A percentile compares a stretch with the other conserved stretches of the same genome.
phyloP scores from a whole-genome alignment of 495 filamentous ascomycete genomes.

The Aspergillus nidulans region DNA sequence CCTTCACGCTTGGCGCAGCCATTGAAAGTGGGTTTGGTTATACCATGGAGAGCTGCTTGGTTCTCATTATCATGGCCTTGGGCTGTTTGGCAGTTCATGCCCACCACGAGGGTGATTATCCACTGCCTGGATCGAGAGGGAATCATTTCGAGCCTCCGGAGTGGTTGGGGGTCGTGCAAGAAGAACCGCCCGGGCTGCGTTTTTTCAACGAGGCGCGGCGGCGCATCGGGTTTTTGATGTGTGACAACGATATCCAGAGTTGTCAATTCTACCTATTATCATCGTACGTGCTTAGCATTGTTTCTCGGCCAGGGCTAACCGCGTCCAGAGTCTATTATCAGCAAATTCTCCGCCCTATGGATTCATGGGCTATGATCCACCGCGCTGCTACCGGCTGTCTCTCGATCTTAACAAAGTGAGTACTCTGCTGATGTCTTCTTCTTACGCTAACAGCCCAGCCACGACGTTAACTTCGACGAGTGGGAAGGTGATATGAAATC shows the following conservation, averaged over 20 bases:
- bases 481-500: slow-evolving; percentile 52
- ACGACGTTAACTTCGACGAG: slow-evolving; percentile 41
- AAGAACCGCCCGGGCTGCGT: slow-evolving; percentile 38
- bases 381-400: slow-evolving; percentile 45
- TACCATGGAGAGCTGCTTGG: slow-evolving; percentile 42
- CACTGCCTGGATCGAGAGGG: slow-evolving; percentile 32
- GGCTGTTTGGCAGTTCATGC: slow-evolving; percentile 42
- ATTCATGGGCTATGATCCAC: slow-evolving; percentile 46
- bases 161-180: slow-evolving; percentile 40
- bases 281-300: slow-evolving; percentile 24
- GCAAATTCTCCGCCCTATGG: slow-evolving; percentile 45
- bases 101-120: slow-evolving; percentile 43
- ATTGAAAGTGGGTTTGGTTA: slow-evolving; percentile 42
- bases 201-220: slow-evolving; percentile 46
- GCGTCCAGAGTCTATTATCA: slow-evolving; percentile 32
- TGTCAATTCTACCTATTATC: slow-evolving; percentile 47
- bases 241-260: slow-evolving; percentile 42
- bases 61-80: slow-evolving; percentile 42
- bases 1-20: slow-evolving; percentile 39
- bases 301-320: slow-evolving; percentile 3
- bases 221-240: slow-evolving; percentile 46
- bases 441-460: slow-evolving; percentile 21
- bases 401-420: slow-evolving; percentile 45
- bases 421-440: not conserved
- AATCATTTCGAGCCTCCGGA: slow-evolving; percentile 40